Conservation (phyloP, 2,329 filamentous ascomycete genomes). For the Sporothrix globosa region DNA sequence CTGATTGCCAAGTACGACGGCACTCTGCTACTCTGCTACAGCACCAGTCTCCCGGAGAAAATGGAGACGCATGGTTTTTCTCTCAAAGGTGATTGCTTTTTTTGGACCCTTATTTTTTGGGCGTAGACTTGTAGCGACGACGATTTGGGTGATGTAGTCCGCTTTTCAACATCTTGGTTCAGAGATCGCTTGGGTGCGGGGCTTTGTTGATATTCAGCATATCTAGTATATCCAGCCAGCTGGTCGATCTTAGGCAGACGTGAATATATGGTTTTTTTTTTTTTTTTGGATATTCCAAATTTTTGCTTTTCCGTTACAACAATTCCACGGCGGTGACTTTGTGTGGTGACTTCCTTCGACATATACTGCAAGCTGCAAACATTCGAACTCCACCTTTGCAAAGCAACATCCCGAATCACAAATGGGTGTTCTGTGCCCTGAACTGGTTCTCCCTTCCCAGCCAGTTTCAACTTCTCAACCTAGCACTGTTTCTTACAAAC, state of each 20-base stretch:
- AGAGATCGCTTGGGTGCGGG: neutral
- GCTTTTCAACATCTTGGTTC: constrained; percentile 14
- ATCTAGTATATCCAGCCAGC: neutral
- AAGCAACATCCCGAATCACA: too few relatives aligned
- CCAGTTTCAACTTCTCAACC: too few relatives aligned
- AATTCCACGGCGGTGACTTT: too few relatives aligned
- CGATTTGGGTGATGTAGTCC: neutral
- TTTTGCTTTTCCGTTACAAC: neutral
- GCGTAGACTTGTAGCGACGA: neutral
- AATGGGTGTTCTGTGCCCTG: too few relatives aligned
- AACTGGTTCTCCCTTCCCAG: too few relatives aligned
- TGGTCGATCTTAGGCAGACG: too few relatives aligned
- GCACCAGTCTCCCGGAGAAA: neutral
- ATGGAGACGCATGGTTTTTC: neutral
- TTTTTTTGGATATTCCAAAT: neutral
- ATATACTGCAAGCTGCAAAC: too few relatives aligned
- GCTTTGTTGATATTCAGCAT: neutral
- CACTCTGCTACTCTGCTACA: neutral
- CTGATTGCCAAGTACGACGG: neutral
- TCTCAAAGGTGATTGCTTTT: neutral
- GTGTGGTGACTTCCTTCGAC: too few relatives aligned
- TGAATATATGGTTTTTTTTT: neutral
- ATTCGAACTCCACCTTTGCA: too few relatives aligned
- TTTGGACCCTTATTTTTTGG: neutral
- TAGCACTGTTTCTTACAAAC: too few relatives aligned